Evolutionary conservation across 805 yeast species (phyloP).

Genomic region (Barnettozyma populi): DNA sequence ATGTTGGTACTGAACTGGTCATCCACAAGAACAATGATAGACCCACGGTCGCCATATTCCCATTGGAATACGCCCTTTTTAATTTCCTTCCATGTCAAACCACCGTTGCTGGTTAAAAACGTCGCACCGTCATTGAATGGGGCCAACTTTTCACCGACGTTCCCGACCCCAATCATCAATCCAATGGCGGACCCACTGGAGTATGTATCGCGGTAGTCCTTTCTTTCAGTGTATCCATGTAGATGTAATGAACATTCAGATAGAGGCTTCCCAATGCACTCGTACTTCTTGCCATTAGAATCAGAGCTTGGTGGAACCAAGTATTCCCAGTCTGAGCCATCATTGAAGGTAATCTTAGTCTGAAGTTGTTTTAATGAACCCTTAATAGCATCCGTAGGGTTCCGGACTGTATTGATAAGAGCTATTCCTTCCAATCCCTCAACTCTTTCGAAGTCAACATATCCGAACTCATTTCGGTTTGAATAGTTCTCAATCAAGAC

Average conservation of each 20-base stretch:
- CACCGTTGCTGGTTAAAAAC: conserved; percentile 81
- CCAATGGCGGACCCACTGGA: conserved; percentile 91
- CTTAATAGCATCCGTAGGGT: conserved; percentile 38
- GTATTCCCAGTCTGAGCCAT: conserved; percentile 83
- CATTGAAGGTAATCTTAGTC: conserved; percentile 78
- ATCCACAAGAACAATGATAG: conserved; percentile 68
- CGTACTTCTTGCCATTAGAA: conserved; percentile 50
- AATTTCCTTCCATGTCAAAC: conserved; percentile 80
- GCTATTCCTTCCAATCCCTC: conserved; percentile 83
- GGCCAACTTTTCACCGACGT: conserved; percentile 64
- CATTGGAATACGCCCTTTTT: conserved; percentile 73
- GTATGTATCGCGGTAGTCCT: conserved; percentile 76
- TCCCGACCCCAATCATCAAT: conserved; percentile 79
- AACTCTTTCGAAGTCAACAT: conserved; percentile 82
- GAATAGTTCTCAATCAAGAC: conserved; percentile 63
- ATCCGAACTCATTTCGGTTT: conserved; percentile 72
- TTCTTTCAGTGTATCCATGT: conserved; percentile 88
- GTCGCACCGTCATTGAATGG: conserved; percentile 54
- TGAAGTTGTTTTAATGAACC: conserved; percentile 53
- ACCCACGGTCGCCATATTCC: conserved; percentile 96
- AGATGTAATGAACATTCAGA: conserved; percentile 73
- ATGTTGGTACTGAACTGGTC: conserved; percentile 51
- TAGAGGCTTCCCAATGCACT: conserved; percentile 45
- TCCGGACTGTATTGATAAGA: conserved; percentile 62
- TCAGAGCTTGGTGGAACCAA: conserved; percentile 65